phyloP scores from a whole-genome alignment of 2,329 filamentous ascomycete species.

The Grosmannia penicillata region DNA sequence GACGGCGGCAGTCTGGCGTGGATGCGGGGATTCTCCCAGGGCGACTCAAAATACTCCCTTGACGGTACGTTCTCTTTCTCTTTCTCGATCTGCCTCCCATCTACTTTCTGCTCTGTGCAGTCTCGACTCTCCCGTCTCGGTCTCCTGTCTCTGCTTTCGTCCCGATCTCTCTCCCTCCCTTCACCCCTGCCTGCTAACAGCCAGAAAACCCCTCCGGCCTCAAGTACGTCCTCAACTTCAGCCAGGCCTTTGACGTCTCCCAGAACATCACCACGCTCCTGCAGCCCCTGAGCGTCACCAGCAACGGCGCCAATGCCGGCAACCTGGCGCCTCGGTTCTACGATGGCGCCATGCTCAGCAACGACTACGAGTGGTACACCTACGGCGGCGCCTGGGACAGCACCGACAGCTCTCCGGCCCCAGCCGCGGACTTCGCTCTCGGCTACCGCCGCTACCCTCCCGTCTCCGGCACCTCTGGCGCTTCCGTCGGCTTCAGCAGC shows the following conservation, averaged over 20 bases:
- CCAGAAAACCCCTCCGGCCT: slow-evolving; percentile 36
- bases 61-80: slow-evolving; percentile 27
- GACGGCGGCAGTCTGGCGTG: slow-evolving; percentile 47
- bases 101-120: too few relatives aligned
- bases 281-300: slow-evolving; percentile 29
- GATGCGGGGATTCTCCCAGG: too few relatives aligned
- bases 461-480: slow-evolving; percentile 24
- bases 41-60: too few relatives aligned
- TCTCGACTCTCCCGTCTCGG: not conserved
- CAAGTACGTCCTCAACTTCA: slow-evolving; percentile 45
- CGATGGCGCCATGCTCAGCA: slow-evolving; percentile 51
- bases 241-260: slow-evolving; percentile 34
- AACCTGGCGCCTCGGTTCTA: slow-evolving; percentile 39
- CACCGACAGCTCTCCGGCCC: slow-evolving; percentile 21
- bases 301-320: slow-evolving; percentile 29
- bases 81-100: too few relatives aligned
- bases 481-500: slow-evolving; percentile 25
- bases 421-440: slow-evolving; percentile 27
- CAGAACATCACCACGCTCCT: slow-evolving; percentile 40
- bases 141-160: not conserved
- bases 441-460: slow-evolving; percentile 38
- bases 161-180: not conserved
- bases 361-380: slow-evolving; percentile 46
- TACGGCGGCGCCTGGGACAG: slow-evolving; percentile 42
- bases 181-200: not conserved